Evolutionary conservation across 2,329 filamentous ascomycete genomes (phyloP).

Genomic region (Pestalotiopsis sp.): DNA sequence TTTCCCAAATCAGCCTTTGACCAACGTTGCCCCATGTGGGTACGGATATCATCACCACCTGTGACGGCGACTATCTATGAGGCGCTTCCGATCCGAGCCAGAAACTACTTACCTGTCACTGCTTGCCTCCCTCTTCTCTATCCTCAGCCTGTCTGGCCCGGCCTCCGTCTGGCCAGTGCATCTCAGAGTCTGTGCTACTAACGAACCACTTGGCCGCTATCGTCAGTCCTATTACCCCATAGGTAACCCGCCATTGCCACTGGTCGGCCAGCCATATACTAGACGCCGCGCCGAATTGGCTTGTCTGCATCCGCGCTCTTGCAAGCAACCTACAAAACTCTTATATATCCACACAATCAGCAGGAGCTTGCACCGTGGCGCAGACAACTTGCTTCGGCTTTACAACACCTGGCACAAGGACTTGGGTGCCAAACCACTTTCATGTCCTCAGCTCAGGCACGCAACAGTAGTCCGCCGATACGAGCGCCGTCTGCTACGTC

Average conservation of each 20-base stretch:
- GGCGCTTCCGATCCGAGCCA: background rate
- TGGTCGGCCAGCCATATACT: background rate
- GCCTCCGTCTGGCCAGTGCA: background rate
- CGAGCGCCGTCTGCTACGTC: constrained; percentile 22
- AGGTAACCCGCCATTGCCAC: background rate
- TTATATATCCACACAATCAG: background rate
- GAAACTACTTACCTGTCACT: background rate
- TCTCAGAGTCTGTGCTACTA: background rate
- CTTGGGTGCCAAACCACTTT: constrained; percentile 10
- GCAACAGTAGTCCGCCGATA: constrained; percentile 19
- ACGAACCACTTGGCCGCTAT: background rate
- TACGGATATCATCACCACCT: constrained; percentile 1
- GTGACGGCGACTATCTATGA: background rate
- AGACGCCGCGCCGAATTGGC: background rate
- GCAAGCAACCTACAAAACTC: background rate
- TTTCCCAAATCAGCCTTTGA: background rate
- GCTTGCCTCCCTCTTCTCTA: background rate
- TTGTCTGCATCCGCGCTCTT: background rate
- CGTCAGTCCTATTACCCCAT: background rate
- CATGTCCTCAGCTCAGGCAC: constrained; percentile 31
- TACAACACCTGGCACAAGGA: background rate
- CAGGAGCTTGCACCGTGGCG: background rate
- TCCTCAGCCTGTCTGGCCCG: background rate
- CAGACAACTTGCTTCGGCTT: background rate
- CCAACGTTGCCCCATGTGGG: constrained; percentile 1